Evolutionary conservation across 352 stramenopile genomes (phyloP).

Genomic region (Saprolegnia parasitica): DNA sequence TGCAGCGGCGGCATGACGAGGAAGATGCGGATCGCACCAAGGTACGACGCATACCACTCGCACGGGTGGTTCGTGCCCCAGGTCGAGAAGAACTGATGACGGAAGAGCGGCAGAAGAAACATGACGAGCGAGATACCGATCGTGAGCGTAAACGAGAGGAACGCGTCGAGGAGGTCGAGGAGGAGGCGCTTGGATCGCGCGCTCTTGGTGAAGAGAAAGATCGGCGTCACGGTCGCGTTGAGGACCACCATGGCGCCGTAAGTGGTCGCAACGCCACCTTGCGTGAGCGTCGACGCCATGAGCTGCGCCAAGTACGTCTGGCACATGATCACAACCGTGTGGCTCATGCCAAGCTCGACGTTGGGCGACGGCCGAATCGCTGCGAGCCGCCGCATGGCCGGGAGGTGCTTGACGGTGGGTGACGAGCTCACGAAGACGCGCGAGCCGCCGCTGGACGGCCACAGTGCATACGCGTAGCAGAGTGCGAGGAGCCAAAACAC

Average conservation of each 20-base stretch:
- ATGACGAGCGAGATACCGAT: slow-evolving; percentile 1
- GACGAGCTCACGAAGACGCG: background rate
- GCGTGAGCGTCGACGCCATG: slow-evolving; percentile 3
- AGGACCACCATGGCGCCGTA: slow-evolving; percentile 4
- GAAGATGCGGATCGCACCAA: background rate
- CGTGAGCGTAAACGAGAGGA: slow-evolving; percentile 2
- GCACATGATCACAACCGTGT: slow-evolving; percentile 10
- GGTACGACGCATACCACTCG: background rate
- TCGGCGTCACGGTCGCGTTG: background rate
- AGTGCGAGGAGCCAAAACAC: slow-evolving; percentile 4
- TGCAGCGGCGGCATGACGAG: slow-evolving; percentile 6
- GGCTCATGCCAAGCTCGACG: background rate
- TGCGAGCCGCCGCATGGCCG: background rate
- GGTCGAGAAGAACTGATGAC: background rate
- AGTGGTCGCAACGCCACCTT: background rate
- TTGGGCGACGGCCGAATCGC: background rate
- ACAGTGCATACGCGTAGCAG: background rate
- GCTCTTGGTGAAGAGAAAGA: slow-evolving; percentile 7
- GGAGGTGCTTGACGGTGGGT: background rate
- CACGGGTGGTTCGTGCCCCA: background rate
- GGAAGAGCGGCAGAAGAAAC: background rate
- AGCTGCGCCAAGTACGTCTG: slow-evolving; percentile 6
- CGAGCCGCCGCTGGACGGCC: background rate
- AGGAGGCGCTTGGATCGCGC: slow-evolving; percentile 2
- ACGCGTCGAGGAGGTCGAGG: slow-evolving; percentile 5